Evolutionary conservation across 1,284 basidiomycete genomes (phyloP), one percentile per base, ranked within the genome.

Genomic region (Malassezia obtusa): DNA sequence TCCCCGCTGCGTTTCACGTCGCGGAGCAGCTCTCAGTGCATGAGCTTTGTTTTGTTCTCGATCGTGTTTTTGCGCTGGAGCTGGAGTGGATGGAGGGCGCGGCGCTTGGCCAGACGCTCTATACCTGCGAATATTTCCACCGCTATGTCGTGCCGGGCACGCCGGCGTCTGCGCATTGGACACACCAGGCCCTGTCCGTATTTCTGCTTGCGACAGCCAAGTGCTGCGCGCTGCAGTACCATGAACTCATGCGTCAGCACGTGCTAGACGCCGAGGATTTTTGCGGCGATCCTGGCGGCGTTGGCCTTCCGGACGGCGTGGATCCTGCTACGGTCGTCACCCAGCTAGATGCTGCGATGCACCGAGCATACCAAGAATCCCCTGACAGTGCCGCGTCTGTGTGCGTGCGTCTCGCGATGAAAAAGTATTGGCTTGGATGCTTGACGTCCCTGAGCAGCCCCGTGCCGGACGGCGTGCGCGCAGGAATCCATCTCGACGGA

Each of bases 211-310:
- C 53, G 36, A 46, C 38, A 3, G 26, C 40, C 31, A 50, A 50
- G 24, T 31, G 43, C 21, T 50, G 48, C 14, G 43, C 48, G 31
- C 28, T 56, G 9, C 45, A 46, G 28, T 56, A 49, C 48, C 24
- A 41, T 43, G 53, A 56, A 19, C 45, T 56, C 25, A 38, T 45
- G 36, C 40, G 31, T 2, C 32, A 50, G 10, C 33, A 36, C n/a
- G 48, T 56, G 14, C 8, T 46, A 8, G 53, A 56, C 33, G 51
- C 35, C 22, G 53, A 56, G 17, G 53, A 56, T 45, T 56, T 50
- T 44, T n/a, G 11, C 22, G 47, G 53, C 22, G 53, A 56, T n/a
- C 31, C 31, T 6, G 48, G 48, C 17, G 37, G 48, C 35, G 19
- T 50, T 5, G 33, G 40, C 10, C 25, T 55, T 3, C 46, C 47